A percentile compares a stretch with the other conserved stretches of the same genome.
Conservation (phyloP, 768 basidiomycete species). For the Daedaleopsis nitida region DNA sequence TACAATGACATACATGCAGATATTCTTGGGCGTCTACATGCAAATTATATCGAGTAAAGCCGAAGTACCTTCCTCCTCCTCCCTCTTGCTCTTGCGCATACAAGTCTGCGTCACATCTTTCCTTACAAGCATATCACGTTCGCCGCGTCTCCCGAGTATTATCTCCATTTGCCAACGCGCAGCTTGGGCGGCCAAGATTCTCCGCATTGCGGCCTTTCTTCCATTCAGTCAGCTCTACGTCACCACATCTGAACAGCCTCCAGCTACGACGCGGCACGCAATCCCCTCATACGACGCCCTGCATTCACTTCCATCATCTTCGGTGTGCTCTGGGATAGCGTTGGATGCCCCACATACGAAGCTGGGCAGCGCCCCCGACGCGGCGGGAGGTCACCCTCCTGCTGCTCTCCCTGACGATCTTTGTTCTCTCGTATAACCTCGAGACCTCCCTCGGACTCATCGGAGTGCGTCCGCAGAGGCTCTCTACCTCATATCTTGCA, state of each 20-base stretch:
- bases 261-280: neutral
- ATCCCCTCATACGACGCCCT: neutral
- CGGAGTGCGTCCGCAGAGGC: constrained; percentile 31
- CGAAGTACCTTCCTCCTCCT: too few species aligned
- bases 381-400: constrained; percentile 74
- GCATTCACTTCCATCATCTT: neutral
- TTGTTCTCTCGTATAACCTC: constrained; percentile 75
- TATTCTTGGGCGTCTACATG: too few species aligned
- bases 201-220: neutral
- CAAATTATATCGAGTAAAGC: too few species aligned
- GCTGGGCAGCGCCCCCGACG: constrained; percentile 67
- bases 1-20: too few species aligned
- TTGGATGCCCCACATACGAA: constrained; percentile 40
- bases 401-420: constrained; percentile 63
- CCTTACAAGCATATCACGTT: neutral
- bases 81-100: too few species aligned
- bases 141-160: neutral
- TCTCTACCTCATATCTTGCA: constrained; percentile 25
- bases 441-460: constrained; percentile 60
- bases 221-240: neutral
- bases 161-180: neutral
- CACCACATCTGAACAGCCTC: neutral
- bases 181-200: neutral
- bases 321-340: neutral
- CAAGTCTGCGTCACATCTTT: neutral